Conservation (phyloP, 805 yeast species). For the Lipomyces yamadae region DNA sequence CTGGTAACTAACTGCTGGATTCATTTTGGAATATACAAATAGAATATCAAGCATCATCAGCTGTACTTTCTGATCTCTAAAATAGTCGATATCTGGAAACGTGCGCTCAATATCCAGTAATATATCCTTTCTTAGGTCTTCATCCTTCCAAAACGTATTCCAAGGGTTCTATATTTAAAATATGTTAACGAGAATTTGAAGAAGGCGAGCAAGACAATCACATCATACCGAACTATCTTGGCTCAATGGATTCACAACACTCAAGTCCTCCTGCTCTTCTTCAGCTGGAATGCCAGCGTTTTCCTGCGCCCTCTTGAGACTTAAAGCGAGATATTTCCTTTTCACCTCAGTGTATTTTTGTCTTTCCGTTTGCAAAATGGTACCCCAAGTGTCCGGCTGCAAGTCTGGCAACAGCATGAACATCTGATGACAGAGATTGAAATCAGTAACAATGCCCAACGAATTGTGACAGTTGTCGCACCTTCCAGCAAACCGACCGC, state of each 20-base stretch:
- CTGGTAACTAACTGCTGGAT: constrained; percentile 55
- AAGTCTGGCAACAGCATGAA: constrained; percentile 34
- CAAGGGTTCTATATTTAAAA: constrained; percentile 32
- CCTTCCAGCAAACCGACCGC: constrained; percentile 37
- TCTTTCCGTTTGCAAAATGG: constrained; percentile 22
- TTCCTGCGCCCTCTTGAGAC: constrained; percentile 23
- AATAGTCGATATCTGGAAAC: constrained; percentile 45
- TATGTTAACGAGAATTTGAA: neutral
- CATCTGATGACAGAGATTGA: constrained; percentile 11
- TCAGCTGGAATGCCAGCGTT: constrained; percentile 1
- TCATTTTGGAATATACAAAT: constrained; percentile 54
- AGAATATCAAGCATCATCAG: constrained; percentile 49
- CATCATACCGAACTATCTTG: constrained; percentile 33
- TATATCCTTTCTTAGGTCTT: constrained; percentile 39
- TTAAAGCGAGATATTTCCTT: constrained; percentile 22
- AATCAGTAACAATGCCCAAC: neutral
- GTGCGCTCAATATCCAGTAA: constrained; percentile 46
- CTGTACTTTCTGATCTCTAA: constrained; percentile 40
- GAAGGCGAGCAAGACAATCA: too few species aligned
- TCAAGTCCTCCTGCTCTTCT: constrained; percentile 25
- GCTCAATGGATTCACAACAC: constrained; percentile 33
- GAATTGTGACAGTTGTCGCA: neutral
- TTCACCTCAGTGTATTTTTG: constrained; percentile 24
- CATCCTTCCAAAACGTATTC: constrained; percentile 35
- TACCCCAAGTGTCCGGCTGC: constrained; percentile 35